These are phyloP conservation scores for Penicillium dipodomyicola DNA, from an alignment of 495 filamentous ascomycete species.

Conservation along the genomic window DNA sequence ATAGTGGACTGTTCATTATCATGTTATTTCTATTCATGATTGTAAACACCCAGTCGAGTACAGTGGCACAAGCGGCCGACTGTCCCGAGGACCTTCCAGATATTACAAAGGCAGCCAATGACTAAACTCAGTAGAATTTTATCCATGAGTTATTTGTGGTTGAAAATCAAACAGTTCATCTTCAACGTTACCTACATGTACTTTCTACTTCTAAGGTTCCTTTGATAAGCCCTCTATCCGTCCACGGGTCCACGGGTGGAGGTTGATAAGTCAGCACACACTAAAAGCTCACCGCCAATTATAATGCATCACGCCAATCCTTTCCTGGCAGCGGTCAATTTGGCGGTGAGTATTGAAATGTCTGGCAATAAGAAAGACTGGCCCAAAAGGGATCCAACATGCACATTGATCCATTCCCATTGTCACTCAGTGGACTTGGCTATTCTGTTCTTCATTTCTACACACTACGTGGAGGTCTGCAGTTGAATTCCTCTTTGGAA, in stretches of 20 bases:
- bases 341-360: constrained; percentile 16
- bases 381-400: constrained; percentile 32
- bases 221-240: constrained; percentile 9
- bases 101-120: too few relatives aligned
- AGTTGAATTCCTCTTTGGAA: not conserved
- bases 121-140: not conserved
- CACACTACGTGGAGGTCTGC: not conserved
- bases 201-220: too few relatives aligned
- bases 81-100: not conserved
- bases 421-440: constrained; percentile 2
- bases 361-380: constrained; percentile 22
- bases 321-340: constrained; percentile 3
- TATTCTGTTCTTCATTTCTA: not conserved
- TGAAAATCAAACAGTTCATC: not conserved
- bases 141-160: not conserved
- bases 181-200: too few relatives aligned
- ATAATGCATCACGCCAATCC: constrained; percentile 1
- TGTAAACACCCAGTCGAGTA: too few relatives aligned
- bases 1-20: not conserved
- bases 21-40: too few relatives aligned
- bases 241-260: too few relatives aligned
- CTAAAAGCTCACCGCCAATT: not conserved
- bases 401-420: constrained; percentile 21
- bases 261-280: constrained; percentile 11
- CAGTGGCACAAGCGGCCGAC: not conserved